phyloP scores from a whole-genome alignment of 345 rosid genomes.

The Moricandia arvensis region DNA sequence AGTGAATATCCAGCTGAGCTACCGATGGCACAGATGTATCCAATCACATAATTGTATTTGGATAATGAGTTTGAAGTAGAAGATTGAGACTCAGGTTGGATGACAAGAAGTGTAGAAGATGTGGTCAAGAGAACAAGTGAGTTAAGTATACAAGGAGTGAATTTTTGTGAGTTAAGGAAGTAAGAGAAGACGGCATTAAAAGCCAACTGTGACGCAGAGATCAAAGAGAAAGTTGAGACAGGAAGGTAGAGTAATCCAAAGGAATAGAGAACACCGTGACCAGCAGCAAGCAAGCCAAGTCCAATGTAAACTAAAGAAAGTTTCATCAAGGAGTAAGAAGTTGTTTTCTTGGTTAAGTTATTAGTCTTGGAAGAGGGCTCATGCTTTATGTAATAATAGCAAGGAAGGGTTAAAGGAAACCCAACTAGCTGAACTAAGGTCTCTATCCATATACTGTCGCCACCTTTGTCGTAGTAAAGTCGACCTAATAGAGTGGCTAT shows the following conservation, averaged over 20 bases:
- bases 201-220: conserved; percentile 35
- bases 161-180: conserved; percentile 37
- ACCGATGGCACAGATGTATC: conserved; percentile 31
- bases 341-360: not conserved
- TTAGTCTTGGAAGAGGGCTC: conserved; percentile 7
- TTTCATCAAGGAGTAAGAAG: conserved; percentile 9
- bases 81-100: conserved; percentile 25
- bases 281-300: conserved; percentile 38
- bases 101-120: conserved; percentile 38
- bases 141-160: conserved; percentile 32
- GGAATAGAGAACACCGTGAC: conserved; percentile 26
- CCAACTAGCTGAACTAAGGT: conserved; percentile 50
- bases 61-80: not conserved
- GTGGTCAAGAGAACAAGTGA: conserved; percentile 38
- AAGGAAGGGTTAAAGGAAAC: conserved; percentile 52
- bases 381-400: conserved; percentile 30
- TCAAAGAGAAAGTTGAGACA: conserved; percentile 38
- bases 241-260: conserved; percentile 40
- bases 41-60: conserved; percentile 12
- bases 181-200: conserved; percentile 36
- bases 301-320: conserved; percentile 25
- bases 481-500: conserved; percentile 48
- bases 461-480: conserved; percentile 55
- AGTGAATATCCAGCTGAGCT: conserved; percentile 32
- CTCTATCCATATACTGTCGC: conserved; percentile 55